Percentiles rank a stretch among this genome's conserved stretches.
These are phyloP conservation scores for Helotiales sp. DNA, from an alignment of 2,329 filamentous ascomycete genomes.

Conservation along the genomic window DNA sequence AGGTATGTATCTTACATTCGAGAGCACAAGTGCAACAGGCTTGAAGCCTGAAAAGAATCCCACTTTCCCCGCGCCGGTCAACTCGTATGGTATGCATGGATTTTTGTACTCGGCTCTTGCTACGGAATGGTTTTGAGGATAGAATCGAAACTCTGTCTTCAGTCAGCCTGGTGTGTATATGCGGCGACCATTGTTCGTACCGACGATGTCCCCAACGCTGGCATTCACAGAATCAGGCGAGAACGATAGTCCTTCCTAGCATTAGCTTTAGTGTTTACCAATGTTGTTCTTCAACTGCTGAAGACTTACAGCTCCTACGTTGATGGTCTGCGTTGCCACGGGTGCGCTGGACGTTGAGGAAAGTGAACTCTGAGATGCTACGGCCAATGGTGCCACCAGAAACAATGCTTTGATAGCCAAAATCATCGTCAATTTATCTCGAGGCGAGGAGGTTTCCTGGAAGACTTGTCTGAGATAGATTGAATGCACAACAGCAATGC, in stretches of 20 bases:
- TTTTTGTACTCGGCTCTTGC: slow-evolving; percentile 54
- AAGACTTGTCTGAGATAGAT: not conserved
- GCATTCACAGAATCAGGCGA: slow-evolving; percentile 23
- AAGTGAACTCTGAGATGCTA: not conserved
- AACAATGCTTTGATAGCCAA: not conserved
- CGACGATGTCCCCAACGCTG: slow-evolving; percentile 26
- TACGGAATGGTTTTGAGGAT: slow-evolving; percentile 62
- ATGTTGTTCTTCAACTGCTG: not conserved
- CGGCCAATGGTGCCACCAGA: not conserved
- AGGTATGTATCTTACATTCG: slow-evolving; percentile 39
- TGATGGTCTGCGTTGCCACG: slow-evolving; percentile 8
- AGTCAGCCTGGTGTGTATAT: not conserved
- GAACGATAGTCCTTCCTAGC: slow-evolving; percentile 19
- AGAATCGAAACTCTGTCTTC: slow-evolving; percentile 55
- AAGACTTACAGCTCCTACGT: slow-evolving; percentile 16
- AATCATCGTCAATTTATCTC: not conserved
- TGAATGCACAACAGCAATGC: not conserved
- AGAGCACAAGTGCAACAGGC: slow-evolving; percentile 42
- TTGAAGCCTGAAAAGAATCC: slow-evolving; percentile 55
- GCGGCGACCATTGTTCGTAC: slow-evolving; percentile 6
- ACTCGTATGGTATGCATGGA: slow-evolving; percentile 64
- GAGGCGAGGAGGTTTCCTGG: not conserved
- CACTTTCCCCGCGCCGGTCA: slow-evolving; percentile 45
- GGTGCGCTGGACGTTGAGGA: slow-evolving; percentile 11
- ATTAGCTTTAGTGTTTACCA: not conserved